Base-by-base conservation (phyloP, 352 stramenopile genomes). In the Saprolegnia parasitica region DNA sequence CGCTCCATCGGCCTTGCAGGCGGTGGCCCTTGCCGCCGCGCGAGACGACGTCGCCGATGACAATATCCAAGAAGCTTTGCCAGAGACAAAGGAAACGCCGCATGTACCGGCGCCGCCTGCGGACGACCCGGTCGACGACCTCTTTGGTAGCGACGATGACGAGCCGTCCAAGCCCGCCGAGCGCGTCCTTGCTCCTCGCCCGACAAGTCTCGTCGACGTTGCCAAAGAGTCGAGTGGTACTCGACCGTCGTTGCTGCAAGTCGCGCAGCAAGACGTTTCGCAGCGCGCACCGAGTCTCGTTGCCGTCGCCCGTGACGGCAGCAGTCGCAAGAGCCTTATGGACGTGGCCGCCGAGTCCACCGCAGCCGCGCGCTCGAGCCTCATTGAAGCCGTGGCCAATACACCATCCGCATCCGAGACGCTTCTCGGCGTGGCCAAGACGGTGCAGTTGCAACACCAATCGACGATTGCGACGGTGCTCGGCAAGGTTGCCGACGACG, bases 381-480 rank as follows among this genome's bases (percentile, higher is more conserved):
- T 68, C 8, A 16, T 60, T 16, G 62, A 68, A 4, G 40, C 62
- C n/a, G 40, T 68, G 1, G 23, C 64, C 23, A 56, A 60, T 4
- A 23, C 5, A 32, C 11, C 64, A 24, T n/a, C 23, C 2, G 46
- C 40, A 26, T 54, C 50, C 42, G 5, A 52, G 6, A 37, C 26
- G 20, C 29, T 68, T 0, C 39, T 68, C 0, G 62, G 26, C 10
- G 18, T 68, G 11, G 37, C 62, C 18, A 68, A 68, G 40, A 37
- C 62, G 16, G 45, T 13, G 21, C 20, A 61, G 26, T 11, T 39
- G 23, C 26, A 68, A 26, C 62, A 68, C 32, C 20, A 20, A 18
- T 68, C 62, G 29, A 68, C 62, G n/a, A 47, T 60, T 0, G 62
- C 62, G 13, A 68, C 50, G 21, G 62, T 68, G 0, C 62, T 68